Evolutionary conservation across 1,284 basidiomycete species (phyloP), one percentile per base, ranked within the genome.

Genomic region (Sphagnurus paluster): DNA sequence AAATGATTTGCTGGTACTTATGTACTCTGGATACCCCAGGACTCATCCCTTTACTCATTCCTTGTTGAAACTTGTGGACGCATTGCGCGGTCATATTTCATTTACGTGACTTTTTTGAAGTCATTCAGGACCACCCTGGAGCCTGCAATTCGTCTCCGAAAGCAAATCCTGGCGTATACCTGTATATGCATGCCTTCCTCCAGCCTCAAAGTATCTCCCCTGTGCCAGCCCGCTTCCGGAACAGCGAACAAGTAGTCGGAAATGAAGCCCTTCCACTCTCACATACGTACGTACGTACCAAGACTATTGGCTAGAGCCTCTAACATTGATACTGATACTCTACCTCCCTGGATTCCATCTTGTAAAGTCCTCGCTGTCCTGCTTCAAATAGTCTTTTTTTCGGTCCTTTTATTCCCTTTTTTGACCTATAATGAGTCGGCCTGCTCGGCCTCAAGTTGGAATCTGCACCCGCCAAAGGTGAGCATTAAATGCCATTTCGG

Each of bases 261-360:
- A 41, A 46, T 46, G 39, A 46, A 46, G n/a, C 5, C 17, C 42
- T 5, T n/a, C n/a, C n/a, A n/a, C n/a, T n/a, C n/a, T 39, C 28
- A 11, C 17, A 14, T n/a, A 29, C 16, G 26, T 46, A 46, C 44
- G 44, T 46, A 34, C 34, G n/a, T n/a, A n/a, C n/a, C n/a, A n/a
- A n/a, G n/a, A n/a, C n/a, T n/a, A n/a, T n/a, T n/a, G n/a, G n/a
- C n/a, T n/a, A n/a, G n/a, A n/a, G n/a, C n/a, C n/a, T n/a, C 26
- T 13, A 28, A 28, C 30, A 34, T 36, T 13, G 42, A 33, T 14
- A 14, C 24, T 21, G 11, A 21, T 23, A 21, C 3, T 33, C 16
- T 20, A n/a, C 29, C 29, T 33, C 39, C 45, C 39, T 44, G 36
- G 20, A 44, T 44, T 10, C 43, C n/a, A 23, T 9, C n/a, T 32